Evolutionary conservation across 371 early-diverging fungal genomes (phyloP), one percentile per base, ranked within the genome.

Genomic region (Apophysomyces elegans): DNA sequence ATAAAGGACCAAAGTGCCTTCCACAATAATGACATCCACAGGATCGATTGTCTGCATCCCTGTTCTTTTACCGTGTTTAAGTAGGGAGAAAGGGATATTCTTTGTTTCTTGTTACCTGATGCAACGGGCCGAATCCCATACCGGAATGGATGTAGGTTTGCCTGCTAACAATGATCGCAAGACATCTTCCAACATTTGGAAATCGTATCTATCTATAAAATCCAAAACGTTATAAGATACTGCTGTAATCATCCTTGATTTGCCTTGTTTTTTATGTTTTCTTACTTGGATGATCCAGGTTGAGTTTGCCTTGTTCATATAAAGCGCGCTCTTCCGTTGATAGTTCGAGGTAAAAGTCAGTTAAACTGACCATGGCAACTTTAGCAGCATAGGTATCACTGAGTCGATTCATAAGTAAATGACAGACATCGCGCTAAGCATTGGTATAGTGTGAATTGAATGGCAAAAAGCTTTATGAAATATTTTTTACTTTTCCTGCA

Each of bases 1-100:
- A 71, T 88, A 91, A 26, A 90, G 74, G 4, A 88, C 73, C 21
- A 86, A 69, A 21, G 86, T 88, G 39, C 91, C 91, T 50, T 85
- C 86, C 13, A 89, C 65, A n/a, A 91, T 62, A 37, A 88, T 78
- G 4, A 88, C 85, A 69, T 86, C 84, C 0, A 85, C 85, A 7
- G 77, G 74, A 7, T 76, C 71, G 58, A 84, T 73, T 16, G 66
- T 46, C 38, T 68, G 70, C 26, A 62, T 64, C 8, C 73, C 76
- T 13, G 62, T 65, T 69, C 78, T 80, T 64, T 39, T 18, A 13
- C 16, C 2, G 13, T 5, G 56, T 64, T 26, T 26, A 26, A 26
- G 32, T 26, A 3, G 32, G 35, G 12, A 54, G 16, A n/a, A 7
- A 58, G 35, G 7, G 16, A 21, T 65, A 35, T 39, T 38, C 50